phyloP scores from a whole-genome alignment of 2,329 filamentous ascomycete genomes.

The Sclerotinia trifoliorum region DNA sequence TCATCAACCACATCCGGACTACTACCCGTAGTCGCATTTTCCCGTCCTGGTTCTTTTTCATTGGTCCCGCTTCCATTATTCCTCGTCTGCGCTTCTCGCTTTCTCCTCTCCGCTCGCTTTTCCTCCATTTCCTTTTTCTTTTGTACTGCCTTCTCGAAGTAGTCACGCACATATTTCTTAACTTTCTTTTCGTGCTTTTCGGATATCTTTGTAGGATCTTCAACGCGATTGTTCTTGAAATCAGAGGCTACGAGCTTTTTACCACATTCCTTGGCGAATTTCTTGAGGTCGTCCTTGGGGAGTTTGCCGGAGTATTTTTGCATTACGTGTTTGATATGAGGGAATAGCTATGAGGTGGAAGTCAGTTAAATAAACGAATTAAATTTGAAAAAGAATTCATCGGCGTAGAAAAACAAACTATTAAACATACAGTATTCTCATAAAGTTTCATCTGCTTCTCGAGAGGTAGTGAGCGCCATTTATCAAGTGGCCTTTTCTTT shows the following conservation, averaged over 20 bases:
- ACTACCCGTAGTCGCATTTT: background rate
- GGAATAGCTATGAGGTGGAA: constrained; percentile 57
- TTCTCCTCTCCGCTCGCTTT: constrained; percentile 52
- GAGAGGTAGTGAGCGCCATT: constrained; percentile 65
- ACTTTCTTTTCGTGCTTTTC: constrained; percentile 79
- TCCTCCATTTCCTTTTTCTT: constrained; percentile 72
- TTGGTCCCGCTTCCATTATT: constrained; percentile 29
- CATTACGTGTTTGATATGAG: constrained; percentile 79
- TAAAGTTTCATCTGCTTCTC: constrained; percentile 96
- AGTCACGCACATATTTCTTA: constrained; percentile 80
- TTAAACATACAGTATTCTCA: constrained; percentile 77
- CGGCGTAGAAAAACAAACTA: background rate
- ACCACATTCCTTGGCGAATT: constrained; percentile 64
- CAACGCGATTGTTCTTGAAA: constrained; percentile 84
- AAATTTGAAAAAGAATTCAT: background rate
- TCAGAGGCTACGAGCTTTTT: constrained; percentile 92
- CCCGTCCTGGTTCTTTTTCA: background rate
- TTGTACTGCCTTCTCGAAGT: constrained; percentile 78
- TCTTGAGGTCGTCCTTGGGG: constrained; percentile 72
- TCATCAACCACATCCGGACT: constrained; percentile 39
- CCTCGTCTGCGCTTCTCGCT: background rate
- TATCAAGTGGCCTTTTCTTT: constrained; percentile 63
- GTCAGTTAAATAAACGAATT: constrained; percentile 15
- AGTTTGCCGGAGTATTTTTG: constrained; percentile 86
- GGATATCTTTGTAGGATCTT: constrained; percentile 73